Evolutionary conservation across 495 filamentous ascomycete genomes (phyloP).

Genomic region (Aspergillus diversus): DNA sequence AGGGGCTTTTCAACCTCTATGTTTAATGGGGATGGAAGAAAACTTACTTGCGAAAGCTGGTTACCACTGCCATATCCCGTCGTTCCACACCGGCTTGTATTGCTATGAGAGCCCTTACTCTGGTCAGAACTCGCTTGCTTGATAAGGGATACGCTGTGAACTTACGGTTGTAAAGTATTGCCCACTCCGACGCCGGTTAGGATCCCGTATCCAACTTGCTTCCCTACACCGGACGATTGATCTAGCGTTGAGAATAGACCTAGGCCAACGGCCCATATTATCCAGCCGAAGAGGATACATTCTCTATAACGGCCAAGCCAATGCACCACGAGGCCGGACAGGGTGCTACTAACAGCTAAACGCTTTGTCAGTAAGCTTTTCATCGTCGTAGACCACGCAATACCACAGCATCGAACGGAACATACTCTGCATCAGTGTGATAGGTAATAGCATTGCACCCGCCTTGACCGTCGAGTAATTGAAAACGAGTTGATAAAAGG

Average conservation of each 20-base stretch:
- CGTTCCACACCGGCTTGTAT: slow-evolving; percentile 56
- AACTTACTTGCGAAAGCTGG: slow-evolving; percentile 56
- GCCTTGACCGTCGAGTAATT: slow-evolving; percentile 54
- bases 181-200: slow-evolving; percentile 57
- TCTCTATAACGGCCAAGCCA: slow-evolving; percentile 58
- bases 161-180: slow-evolving; percentile 56
- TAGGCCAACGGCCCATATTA: slow-evolving; percentile 55
- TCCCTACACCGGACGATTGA: slow-evolving; percentile 50
- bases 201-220: slow-evolving; percentile 57
- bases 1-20: neutral
- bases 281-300: slow-evolving; percentile 55
- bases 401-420: neutral
- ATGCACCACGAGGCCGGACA: slow-evolving; percentile 55
- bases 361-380: no score
- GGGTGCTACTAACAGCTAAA: slow-evolving; percentile 49
- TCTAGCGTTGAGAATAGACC: slow-evolving; percentile 58
- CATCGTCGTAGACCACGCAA: neutral
- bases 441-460: slow-evolving; percentile 56
- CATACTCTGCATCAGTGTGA: slow-evolving; percentile 55
- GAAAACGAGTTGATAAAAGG: slow-evolving; percentile 59
- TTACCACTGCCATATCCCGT: slow-evolving; percentile 59
- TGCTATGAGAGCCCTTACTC: slow-evolving; percentile 45
- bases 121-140: slow-evolving; percentile 5
- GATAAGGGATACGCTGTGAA: slow-evolving; percentile 1
- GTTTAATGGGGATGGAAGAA: neutral